phyloP scores from a whole-genome alignment of 1,284 basidiomycete genomes.

The Moesziomyces sp. region DNA sequence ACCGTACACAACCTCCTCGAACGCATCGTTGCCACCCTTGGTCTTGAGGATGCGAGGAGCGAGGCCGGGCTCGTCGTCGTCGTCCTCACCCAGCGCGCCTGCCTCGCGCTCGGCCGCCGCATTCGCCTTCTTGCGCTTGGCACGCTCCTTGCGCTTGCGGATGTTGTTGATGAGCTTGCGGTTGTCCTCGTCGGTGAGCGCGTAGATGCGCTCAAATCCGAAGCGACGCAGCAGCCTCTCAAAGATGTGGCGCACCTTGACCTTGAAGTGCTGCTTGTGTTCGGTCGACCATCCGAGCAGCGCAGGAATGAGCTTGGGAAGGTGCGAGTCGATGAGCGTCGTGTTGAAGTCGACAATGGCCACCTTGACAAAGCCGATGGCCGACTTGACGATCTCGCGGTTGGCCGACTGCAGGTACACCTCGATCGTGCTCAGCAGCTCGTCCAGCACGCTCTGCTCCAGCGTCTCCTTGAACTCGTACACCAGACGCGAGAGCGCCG shows the following conservation, averaged over 20 bases:
- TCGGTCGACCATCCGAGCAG: conserved; percentile 93
- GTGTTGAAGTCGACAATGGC: conserved; percentile 83
- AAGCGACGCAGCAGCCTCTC: conserved; percentile 94
- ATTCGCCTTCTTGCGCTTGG: conserved; percentile 73
- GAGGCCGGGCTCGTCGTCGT: conserved; percentile 43
- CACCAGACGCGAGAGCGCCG: conserved; percentile 88
- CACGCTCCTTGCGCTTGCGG: conserved; percentile 89
- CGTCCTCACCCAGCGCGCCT: conserved; percentile 34
- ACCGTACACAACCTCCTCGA: conserved; percentile 67
- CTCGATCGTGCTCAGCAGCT: conserved; percentile 85
- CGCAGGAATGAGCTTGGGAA: conserved; percentile 82
- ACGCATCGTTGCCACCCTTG: conserved; percentile 65
- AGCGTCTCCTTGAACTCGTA: conserved; percentile 90
- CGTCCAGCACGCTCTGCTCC: conserved; percentile 80
- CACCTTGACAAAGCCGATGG: conserved; percentile 94
- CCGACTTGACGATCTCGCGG: conserved; percentile 96
- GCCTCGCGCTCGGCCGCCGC: conserved; percentile 70
- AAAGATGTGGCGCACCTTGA: conserved; percentile 94
- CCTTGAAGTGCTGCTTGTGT: conserved; percentile 99
- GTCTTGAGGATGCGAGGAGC: conserved; percentile 46
- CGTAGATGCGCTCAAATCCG: conserved; percentile 81
- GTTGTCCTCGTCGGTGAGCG: conserved; percentile 74
- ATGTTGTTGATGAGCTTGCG: conserved; percentile 88
- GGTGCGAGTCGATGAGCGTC: conserved; percentile 79
- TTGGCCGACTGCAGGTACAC: conserved; percentile 93